Evolutionary conservation across 2,329 filamentous ascomycete species (phyloP).

Genomic region (Fusarium beomiforme): DNA sequence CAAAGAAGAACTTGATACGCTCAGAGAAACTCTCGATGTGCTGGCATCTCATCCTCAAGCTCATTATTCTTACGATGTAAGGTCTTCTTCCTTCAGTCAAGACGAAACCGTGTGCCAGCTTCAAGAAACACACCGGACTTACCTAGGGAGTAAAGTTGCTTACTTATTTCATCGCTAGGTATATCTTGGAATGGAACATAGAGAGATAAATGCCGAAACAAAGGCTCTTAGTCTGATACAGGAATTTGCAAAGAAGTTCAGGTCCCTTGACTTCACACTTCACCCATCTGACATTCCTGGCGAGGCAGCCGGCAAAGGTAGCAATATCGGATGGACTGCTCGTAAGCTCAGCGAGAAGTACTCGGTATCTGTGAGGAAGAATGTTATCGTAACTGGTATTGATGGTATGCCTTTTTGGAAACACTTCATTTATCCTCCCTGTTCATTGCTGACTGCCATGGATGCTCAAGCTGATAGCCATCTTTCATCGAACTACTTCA

Average conservation of each 20-base stretch:
- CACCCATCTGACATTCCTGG: conserved; percentile 73
- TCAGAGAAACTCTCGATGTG: conserved; percentile 75
- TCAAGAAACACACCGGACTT: background rate
- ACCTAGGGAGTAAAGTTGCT: background rate
- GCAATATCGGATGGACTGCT: conserved; percentile 78
- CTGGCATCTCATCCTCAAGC: conserved; percentile 74
- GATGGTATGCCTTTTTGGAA: conserved; percentile 65
- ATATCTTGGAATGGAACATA: conserved; percentile 77
- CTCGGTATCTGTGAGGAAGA: conserved; percentile 59
- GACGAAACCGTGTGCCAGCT: background rate
- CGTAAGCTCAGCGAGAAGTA: conserved; percentile 72
- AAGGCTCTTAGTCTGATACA: conserved; percentile 72
- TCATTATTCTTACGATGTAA: conserved; percentile 73
- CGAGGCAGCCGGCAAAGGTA: conserved; percentile 78
- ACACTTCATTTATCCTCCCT: background rate
- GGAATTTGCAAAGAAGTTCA: conserved; percentile 72
- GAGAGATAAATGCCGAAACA: conserved; percentile 67
- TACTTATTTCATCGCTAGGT: conserved; percentile 57
- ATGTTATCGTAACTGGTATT: conserved; percentile 76
- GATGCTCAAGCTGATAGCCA: conserved; percentile 71
- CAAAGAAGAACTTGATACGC: conserved; percentile 75
- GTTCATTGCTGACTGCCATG: conserved; percentile 7
- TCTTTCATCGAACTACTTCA: conserved; percentile 74
- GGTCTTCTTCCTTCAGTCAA: conserved; percentile 46
- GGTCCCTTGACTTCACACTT: conserved; percentile 72